Conservation (phyloP, 2,329 filamentous ascomycete species). For the Arthroderma sp. region DNA sequence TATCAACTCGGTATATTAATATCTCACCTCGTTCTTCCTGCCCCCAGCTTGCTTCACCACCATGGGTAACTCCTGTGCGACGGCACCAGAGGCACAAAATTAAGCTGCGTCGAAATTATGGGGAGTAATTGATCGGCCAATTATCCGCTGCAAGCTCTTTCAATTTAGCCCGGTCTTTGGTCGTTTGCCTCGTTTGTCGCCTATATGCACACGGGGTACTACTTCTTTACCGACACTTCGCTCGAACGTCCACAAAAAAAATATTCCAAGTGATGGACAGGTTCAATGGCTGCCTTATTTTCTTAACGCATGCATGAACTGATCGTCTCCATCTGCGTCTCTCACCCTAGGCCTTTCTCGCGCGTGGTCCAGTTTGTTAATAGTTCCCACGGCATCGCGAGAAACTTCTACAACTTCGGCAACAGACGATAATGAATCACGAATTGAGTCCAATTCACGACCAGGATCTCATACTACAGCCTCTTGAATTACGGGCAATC, state of each 20-base stretch:
- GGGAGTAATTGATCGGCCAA: not conserved
- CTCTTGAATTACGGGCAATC: not conserved
- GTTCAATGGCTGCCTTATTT: slow-evolving; percentile 3
- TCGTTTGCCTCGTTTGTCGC: not conserved
- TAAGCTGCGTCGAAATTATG: not conserved
- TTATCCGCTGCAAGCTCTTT: not conserved
- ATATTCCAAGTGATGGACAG: not conserved
- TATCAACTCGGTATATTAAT: not conserved
- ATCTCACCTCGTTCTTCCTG: not conserved
- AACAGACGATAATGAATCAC: slow-evolving; percentile 1
- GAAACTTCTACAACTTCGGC: not conserved
- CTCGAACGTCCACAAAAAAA: not conserved
- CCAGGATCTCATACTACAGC: not conserved
- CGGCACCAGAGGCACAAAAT: not conserved
- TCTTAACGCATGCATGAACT: not conserved
- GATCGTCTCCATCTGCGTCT: not conserved
- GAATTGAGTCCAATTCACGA: slow-evolving; percentile 4
- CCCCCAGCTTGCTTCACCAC: not conserved
- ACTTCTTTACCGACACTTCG: slow-evolving; percentile 1
- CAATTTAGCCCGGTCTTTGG: not conserved
- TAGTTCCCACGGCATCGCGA: not conserved
- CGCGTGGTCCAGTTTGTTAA: not conserved
- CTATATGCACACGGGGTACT: not conserved
- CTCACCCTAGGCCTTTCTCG: not conserved
- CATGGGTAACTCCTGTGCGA: not conserved